These are phyloP conservation scores for Exophiala oligosperma DNA, from an alignment of 2,329 filamentous ascomycete species.

Conservation along the genomic window DNA sequence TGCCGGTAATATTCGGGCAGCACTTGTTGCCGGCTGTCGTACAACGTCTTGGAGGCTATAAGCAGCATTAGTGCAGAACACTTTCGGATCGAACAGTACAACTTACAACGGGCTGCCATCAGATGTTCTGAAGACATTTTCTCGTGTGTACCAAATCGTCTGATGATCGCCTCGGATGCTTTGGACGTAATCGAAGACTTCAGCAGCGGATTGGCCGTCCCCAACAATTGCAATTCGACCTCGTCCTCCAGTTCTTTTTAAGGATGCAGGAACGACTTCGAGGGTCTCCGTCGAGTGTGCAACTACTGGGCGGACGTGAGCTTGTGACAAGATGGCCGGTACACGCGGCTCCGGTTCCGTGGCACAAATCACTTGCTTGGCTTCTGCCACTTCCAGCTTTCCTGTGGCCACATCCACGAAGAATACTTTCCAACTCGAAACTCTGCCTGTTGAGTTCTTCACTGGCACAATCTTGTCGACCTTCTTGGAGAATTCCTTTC, in stretches of 20 bases:
- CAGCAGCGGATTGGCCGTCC: conserved; percentile 23
- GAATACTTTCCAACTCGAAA: conserved; percentile 19
- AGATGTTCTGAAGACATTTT: conserved; percentile 2
- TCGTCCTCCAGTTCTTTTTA: conserved; percentile 2
- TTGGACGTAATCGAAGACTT: conserved; percentile 22
- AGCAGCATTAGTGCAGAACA: too few relatives aligned
- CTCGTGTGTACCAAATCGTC: conserved; percentile 21
- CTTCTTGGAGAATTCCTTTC: conserved; percentile 12
- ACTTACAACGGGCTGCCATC: conserved; percentile 22
- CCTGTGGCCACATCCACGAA: conserved; percentile 15
- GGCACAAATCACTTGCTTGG: conserved; percentile 23
- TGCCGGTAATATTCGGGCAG: conserved; percentile 6
- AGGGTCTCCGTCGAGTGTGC: conserved; percentile 19
- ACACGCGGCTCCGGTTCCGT: conserved; percentile 14
- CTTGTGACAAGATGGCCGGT: conserved; percentile 9
- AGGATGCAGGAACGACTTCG: conserved; percentile 3
- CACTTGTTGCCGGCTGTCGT: conserved; percentile 1
- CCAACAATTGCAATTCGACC: conserved; percentile 22
- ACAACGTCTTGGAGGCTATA: conserved; percentile 9
- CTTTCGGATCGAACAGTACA: background rate
- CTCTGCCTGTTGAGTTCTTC: conserved; percentile 1
- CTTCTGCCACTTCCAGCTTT: conserved; percentile 1
- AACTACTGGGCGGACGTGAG: conserved; percentile 2
- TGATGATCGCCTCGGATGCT: conserved; percentile 15
- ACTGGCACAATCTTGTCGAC: conserved; percentile 14